Base-by-base conservation (phyloP, 1,284 basidiomycete genomes). In the Exobasidium cylindrosporum region DNA sequence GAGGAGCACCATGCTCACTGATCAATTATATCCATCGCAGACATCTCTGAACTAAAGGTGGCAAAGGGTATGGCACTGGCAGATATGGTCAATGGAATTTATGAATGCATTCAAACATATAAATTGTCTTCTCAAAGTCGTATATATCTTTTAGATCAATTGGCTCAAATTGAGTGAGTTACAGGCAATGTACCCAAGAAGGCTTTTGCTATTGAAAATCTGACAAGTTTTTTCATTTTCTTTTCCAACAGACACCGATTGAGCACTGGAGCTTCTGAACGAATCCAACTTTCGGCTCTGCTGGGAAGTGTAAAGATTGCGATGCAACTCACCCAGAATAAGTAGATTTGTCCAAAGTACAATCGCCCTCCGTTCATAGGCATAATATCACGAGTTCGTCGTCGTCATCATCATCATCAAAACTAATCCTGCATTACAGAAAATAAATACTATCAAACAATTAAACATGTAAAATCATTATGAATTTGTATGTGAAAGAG, bases 1-100 rank as follows among this genome's bases (percentile, higher is more conserved):
- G n/a, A n/a, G n/a, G n/a, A n/a, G n/a, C n/a, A n/a, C n/a, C n/a
- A n/a, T n/a, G n/a, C n/a, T n/a, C 28, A 47, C 7, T 47, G 21
- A 4, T n/a, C 31, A 57, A 26, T 26, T 30, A 11, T 23, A n/a
- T 24, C 32, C 2, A 45, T 21, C 45, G 3, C 72, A 97, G 94
- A 91, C 84, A 90, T 97, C 55, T 88, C 86, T 4, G 84, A 87
- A 1, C 80, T 99, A 72, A 97, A 97, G 78, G 87, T 87, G 1
- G 91, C 95, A 63, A 89, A 93, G 61, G 96, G 96, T 24, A 85
- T 98, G 32, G 96, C 96, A 14, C 82, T 98, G 35, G 93, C 97
- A 77, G 96, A 99, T 82, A 85, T 99, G 58, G 87, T 98, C n/a
- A 86, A 87, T 24, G 95, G 94, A 30, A 87, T 94, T 31, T 97